These are phyloP conservation scores for Ceratocystis lukuohia DNA, from an alignment of 2,329 filamentous ascomycete species.

Conservation along the genomic window DNA sequence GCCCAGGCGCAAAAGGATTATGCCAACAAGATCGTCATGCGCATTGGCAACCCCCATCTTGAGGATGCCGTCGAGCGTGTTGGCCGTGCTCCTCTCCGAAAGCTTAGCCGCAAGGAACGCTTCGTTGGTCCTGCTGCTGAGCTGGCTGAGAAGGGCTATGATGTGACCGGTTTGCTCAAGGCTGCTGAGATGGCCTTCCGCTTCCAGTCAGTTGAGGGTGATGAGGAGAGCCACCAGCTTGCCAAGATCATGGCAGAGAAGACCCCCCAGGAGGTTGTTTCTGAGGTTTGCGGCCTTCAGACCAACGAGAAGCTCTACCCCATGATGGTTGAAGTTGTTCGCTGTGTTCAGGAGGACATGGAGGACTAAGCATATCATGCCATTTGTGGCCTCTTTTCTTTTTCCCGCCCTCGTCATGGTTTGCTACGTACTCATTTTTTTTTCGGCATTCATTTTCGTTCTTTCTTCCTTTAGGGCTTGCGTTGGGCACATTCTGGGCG, in stretches of 20 bases:
- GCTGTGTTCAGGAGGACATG: conserved; percentile 62
- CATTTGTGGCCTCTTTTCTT: neutral
- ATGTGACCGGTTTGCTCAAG: conserved; percentile 59
- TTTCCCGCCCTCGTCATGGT: conserved; percentile 12
- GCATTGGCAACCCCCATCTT: conserved; percentile 85
- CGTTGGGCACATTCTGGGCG: conserved; percentile 14
- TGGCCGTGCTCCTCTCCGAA: conserved; percentile 83
- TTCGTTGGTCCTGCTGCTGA: conserved; percentile 87
- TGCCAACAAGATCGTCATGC: conserved; percentile 78
- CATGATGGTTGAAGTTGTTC: conserved; percentile 62
- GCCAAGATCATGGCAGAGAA: conserved; percentile 71
- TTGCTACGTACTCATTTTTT: conserved; percentile 5
- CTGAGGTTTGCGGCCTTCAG: conserved; percentile 70
- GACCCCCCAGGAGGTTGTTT: conserved; percentile 59
- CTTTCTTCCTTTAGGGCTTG: conserved; percentile 5
- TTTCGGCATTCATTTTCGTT: conserved; percentile 10
- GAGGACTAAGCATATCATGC: conserved; percentile 20
- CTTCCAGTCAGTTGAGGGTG: conserved; percentile 87
- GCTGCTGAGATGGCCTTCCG: conserved; percentile 84
- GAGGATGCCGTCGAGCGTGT: conserved; percentile 92
- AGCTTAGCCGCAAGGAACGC: conserved; percentile 87
- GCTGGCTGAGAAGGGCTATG: conserved; percentile 67
- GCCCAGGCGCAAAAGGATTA: conserved; percentile 68
- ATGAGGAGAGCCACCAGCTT: conserved; percentile 78
- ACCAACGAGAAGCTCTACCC: conserved; percentile 62